phyloP scores from a whole-genome alignment of 345 rosid species.

The Arabis hirsuta region DNA sequence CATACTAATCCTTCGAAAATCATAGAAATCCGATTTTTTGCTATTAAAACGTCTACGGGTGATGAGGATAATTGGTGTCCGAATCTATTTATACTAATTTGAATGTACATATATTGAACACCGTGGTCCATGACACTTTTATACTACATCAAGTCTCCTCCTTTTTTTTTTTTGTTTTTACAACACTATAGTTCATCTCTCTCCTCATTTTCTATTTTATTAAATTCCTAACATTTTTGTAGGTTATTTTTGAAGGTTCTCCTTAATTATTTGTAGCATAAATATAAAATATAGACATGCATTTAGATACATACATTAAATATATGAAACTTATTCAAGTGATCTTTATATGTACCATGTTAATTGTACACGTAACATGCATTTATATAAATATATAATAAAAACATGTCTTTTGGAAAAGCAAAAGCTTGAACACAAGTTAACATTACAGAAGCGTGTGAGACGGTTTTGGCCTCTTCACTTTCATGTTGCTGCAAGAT shows the following conservation, averaged over 20 bases:
- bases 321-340: neutral
- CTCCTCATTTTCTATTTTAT: neutral
- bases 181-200: neutral
- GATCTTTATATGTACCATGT: slow-evolving; percentile 33
- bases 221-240: neutral
- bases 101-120: neutral
- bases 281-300: neutral
- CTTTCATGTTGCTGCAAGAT: slow-evolving; percentile 37
- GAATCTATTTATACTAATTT: neutral
- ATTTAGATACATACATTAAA: slow-evolving; percentile 1
- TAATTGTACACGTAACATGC: slow-evolving; percentile 41
- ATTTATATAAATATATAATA: slow-evolving; percentile 12
- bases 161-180: no score
- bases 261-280: neutral
- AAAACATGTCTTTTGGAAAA: slow-evolving; percentile 46
- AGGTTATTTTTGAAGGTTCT: neutral
- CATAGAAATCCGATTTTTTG: no score
- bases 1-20: no score
- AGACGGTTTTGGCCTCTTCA: slow-evolving; percentile 66
- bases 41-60: no score
- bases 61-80: no score
- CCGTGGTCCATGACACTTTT: neutral
- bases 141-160: neutral
- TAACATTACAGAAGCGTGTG: slow-evolving; percentile 53
- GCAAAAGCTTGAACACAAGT: slow-evolving; percentile 47